A percentile compares a stretch with the other conserved stretches of the same genome.
These are phyloP conservation scores for Cercospora zeina DNA, from an alignment of 2,329 filamentous ascomycete species.

Conservation along the genomic window DNA sequence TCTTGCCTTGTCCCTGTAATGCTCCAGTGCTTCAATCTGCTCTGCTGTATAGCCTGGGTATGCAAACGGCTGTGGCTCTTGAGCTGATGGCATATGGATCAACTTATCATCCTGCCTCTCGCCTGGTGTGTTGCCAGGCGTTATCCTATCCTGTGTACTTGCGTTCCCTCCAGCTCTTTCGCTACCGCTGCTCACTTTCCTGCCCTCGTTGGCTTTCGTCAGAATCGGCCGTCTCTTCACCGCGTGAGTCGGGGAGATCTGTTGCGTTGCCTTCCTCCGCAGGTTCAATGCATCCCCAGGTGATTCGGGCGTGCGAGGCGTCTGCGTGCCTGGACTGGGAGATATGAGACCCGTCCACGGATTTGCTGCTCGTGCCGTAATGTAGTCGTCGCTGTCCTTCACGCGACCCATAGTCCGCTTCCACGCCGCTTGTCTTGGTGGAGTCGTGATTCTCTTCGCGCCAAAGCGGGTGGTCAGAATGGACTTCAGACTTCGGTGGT, in stretches of 20 bases:
- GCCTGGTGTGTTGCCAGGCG: not conserved
- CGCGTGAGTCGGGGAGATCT: slow-evolving; percentile 28
- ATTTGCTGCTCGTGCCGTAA: slow-evolving; percentile 41
- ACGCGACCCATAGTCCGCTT: slow-evolving; percentile 34
- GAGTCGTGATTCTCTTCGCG: slow-evolving; percentile 8
- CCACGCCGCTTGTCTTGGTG: not conserved
- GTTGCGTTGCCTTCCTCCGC: slow-evolving; percentile 17
- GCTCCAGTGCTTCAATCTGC: slow-evolving; percentile 38
- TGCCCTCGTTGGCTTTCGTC: slow-evolving; percentile 33
- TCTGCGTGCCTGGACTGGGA: slow-evolving; percentile 35
- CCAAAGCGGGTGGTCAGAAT: slow-evolving; percentile 29
- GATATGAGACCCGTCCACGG: slow-evolving; percentile 40
- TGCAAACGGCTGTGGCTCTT: slow-evolving; percentile 39
- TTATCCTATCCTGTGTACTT: not conserved
- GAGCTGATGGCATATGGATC: slow-evolving; percentile 41
- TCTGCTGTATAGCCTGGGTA: slow-evolving; percentile 36
- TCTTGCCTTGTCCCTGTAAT: slow-evolving; percentile 36
- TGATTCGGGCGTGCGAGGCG: slow-evolving; percentile 35
- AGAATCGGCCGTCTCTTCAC: slow-evolving; percentile 23
- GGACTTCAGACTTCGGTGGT: slow-evolving; percentile 19
- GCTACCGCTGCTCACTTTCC: slow-evolving; percentile 31
- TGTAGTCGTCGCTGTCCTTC: slow-evolving; percentile 42
- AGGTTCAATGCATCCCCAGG: slow-evolving; percentile 38
- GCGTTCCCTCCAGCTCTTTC: not conserved
- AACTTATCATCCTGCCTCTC: slow-evolving; percentile 33